A percentile compares a stretch with the other conserved stretches of the same genome.
These are phyloP conservation scores for Pichia sp. DNA, from an alignment of 1,139 yeast species.

Conservation along the genomic window DNA sequence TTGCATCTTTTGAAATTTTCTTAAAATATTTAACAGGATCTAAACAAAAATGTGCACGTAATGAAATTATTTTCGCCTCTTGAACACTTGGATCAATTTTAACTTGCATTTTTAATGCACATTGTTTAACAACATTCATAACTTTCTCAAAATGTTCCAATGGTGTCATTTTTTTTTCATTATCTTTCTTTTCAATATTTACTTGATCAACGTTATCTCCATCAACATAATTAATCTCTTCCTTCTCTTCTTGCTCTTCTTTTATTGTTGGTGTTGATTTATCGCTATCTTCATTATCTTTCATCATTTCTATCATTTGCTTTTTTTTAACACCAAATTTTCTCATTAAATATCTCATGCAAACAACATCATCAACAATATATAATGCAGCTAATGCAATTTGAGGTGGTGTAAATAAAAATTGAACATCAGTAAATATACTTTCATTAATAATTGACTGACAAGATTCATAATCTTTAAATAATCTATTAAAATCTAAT, in stretches of 20 bases:
- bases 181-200: conserved; percentile 8
- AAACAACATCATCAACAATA: conserved; percentile 55
- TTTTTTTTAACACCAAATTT: conserved; percentile 35
- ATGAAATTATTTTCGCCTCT: conserved; percentile 56
- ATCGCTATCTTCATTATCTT: conserved; percentile 4
- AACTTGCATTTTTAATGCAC: conserved; percentile 37
- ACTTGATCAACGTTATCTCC: conserved; percentile 2
- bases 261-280: neutral
- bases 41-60: conserved; percentile 54
- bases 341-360: conserved; percentile 58
- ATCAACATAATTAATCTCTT: neutral
- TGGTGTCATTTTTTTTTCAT: conserved; percentile 13
- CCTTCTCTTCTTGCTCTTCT: neutral
- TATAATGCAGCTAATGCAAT: conserved; percentile 84
- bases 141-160: conserved; percentile 38
- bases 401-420: conserved; percentile 87
- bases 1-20: conserved; percentile 11
- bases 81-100: conserved; percentile 45
- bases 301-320: conserved; percentile 15
- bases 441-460: conserved; percentile 57
- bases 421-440: conserved; percentile 66
- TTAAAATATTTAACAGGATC: conserved; percentile 40
- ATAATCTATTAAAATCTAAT: conserved; percentile 36
- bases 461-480: conserved; percentile 61
- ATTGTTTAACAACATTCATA: conserved; percentile 40